Base-by-base conservation (phyloP, 1,139 yeast genomes). In the Geotrichum bryndzae region DNA sequence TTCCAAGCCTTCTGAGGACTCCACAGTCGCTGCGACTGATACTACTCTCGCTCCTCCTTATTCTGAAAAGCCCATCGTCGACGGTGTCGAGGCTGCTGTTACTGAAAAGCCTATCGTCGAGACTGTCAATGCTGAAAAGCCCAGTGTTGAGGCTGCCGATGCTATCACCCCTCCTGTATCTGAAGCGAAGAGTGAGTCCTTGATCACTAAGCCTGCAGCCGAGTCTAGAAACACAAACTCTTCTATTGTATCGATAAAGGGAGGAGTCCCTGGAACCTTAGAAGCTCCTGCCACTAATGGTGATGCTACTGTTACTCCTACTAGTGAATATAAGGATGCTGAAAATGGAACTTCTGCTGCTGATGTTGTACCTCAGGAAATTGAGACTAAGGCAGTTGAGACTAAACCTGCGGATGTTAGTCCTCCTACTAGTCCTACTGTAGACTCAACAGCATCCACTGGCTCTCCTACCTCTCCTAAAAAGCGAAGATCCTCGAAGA, bases 1-100 rank as follows among this genome's bases (percentile, higher is more conserved):
- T 6, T 63, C 69, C 18, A 67, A 69, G 50, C 31, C 45, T 57
- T 35, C 52, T n/a, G 29, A 52, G 18, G 53, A 48, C 27, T 46
- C 54, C 23, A 46, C 46, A 45, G 27, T 22, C 11, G 33, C 60
- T 3, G 45, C 41, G 22, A 51, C 51, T 51, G 51, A 29, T 13
- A 13, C 33, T 18, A 38, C 41, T 15, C 52, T 52, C 22, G 45
- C 31, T n/a, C 45, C 59, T 23, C 33, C 31, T 35, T 11, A 29
- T 35, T 41, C 31, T 41, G 38, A 38, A 38, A n/a, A 41, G 8
- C n/a, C 50, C 15, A n/a, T 23, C 38, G 10, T 38, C 57, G n/a
- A 3, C 18, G 18, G 18, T 18, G 18, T 18, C 18, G 18, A 18
- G 18, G 18, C 18, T 18, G 18, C 18, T 18, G 18, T 18, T 18